Conservation (phyloP, 2,329 filamentous ascomycete genomes). For the Tolypocladium pustulatum region DNA sequence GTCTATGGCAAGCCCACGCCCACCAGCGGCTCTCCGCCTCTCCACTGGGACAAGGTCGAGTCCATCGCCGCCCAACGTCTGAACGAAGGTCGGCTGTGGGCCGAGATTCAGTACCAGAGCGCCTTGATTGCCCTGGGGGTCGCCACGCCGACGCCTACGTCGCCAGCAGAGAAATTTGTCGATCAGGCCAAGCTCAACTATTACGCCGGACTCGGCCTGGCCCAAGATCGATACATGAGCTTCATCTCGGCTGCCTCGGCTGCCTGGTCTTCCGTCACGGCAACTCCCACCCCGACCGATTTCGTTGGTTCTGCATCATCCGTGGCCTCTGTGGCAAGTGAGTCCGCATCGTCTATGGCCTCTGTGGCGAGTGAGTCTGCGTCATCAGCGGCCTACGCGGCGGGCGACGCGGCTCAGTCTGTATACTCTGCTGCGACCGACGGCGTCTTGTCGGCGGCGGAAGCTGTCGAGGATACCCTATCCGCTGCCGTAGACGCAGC, state of each 20-base stretch:
- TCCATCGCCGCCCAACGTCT: constrained; percentile 62
- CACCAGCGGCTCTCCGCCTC: constrained; percentile 25
- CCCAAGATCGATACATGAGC: constrained; percentile 68
- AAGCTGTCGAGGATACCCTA: constrained; percentile 26
- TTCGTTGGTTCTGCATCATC: constrained; percentile 36
- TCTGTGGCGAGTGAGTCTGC: constrained; percentile 38
- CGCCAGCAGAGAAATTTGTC: constrained; percentile 44
- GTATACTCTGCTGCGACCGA: constrained; percentile 32
- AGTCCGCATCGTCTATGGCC: constrained; percentile 35
- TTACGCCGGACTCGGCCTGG: constrained; percentile 67
- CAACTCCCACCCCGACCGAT: constrained; percentile 50
- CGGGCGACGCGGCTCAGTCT: constrained; percentile 41
- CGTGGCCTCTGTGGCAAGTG: constrained; percentile 25
- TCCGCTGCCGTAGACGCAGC: constrained; percentile 35
- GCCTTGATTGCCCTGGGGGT: constrained; percentile 55
- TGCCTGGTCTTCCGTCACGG: constrained; percentile 49
- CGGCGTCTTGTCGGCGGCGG: constrained; percentile 27
- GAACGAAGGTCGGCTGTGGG: constrained; percentile 58
- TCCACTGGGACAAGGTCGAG: constrained; percentile 39
- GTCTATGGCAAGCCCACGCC: constrained; percentile 37
- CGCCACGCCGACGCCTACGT: constrained; percentile 40
- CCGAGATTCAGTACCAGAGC: constrained; percentile 59
- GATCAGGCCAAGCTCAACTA: constrained; percentile 57
- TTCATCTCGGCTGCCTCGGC: constrained; percentile 64
- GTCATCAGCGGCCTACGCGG: constrained; percentile 32